Evolutionary conservation across 306 rosid genomes (phyloP).

Genomic region (Fagus sylvatica): DNA sequence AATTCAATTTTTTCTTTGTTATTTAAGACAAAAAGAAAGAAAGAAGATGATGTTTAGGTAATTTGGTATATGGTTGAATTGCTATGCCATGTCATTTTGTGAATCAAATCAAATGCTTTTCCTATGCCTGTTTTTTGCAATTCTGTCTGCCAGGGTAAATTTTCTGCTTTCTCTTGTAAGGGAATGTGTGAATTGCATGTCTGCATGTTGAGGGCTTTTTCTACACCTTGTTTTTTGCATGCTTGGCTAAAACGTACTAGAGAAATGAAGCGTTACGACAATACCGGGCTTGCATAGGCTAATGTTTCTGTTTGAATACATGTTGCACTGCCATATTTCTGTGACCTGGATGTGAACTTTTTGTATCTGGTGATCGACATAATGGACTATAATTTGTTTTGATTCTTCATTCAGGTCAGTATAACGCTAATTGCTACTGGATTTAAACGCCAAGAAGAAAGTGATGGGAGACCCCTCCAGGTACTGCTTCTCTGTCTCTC

Average conservation of each 20-base stretch:
- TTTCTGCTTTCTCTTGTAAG: background rate
- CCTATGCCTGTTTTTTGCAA: background rate
- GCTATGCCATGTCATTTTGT: background rate
- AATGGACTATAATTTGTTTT: constrained; percentile 14
- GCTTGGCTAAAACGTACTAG: background rate
- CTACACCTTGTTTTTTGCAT: background rate
- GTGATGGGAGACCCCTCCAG: constrained; percentile 73
- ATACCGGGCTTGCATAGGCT: background rate
- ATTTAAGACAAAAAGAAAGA: too few relatives aligned
- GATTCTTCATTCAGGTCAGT: constrained; percentile 68
- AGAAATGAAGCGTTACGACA: background rate
- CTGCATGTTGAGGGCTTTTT: background rate
- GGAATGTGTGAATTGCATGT: background rate
- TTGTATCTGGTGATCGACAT: background rate
- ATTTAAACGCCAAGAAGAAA: constrained; percentile 98
- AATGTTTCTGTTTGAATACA: background rate
- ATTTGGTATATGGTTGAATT: too few relatives aligned
- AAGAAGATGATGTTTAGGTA: too few relatives aligned
- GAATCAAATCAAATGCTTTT: background rate
- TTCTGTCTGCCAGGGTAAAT: background rate
- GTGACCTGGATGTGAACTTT: background rate
- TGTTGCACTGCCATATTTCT: constrained; percentile 4
- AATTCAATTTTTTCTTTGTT: too few relatives aligned
- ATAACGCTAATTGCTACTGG: constrained; percentile 97
- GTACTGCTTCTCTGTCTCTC: constrained; percentile 36